A percentile compares a stretch with the other conserved stretches of the same genome.
These are phyloP conservation scores for Colletotrichum tamarilloi DNA, from an alignment of 2,329 filamentous ascomycete species.

Conservation along the genomic window DNA sequence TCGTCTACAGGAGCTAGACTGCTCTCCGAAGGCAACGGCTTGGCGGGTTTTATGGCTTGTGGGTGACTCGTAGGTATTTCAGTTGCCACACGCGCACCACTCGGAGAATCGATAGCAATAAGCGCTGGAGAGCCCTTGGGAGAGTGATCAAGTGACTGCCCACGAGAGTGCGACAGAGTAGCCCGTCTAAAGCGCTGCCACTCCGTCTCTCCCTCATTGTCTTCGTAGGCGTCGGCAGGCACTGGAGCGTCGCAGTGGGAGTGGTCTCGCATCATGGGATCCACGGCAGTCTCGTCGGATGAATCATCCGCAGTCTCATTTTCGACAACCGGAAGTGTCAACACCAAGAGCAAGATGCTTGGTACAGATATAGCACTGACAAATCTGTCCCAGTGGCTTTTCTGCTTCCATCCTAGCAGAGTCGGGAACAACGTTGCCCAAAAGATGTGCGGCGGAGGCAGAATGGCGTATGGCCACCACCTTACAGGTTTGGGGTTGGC, in stretches of 20 bases:
- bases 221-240: conserved; percentile 45
- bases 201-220: conserved; percentile 59
- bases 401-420: conserved; percentile 82
- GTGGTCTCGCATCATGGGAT: conserved; percentile 21
- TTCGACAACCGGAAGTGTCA: conserved; percentile 93
- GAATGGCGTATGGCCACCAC: conserved; percentile 84
- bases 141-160: conserved; percentile 38
- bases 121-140: conserved; percentile 46
- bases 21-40: conserved; percentile 27
- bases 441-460: conserved; percentile 79
- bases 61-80: conserved; percentile 17
- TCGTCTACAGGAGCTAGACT: conserved; percentile 38
- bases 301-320: conserved; percentile 66
- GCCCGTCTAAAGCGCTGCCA: conserved; percentile 69
- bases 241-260: conserved; percentile 48
- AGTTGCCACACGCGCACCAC: conserved; percentile 29
- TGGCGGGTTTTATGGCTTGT: conserved; percentile 12
- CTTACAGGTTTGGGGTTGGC: conserved; percentile 59
- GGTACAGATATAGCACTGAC: conserved; percentile 87
- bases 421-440: conserved; percentile 87
- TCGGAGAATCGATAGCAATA: conserved; percentile 41
- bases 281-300: conserved; percentile 46
- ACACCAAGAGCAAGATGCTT: conserved; percentile 88
- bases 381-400: conserved; percentile 85
- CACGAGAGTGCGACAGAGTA: conserved; percentile 49